phyloP scores from a whole-genome alignment of 2,329 filamentous ascomycete genomes.

The Fusarium azukiicola region DNA sequence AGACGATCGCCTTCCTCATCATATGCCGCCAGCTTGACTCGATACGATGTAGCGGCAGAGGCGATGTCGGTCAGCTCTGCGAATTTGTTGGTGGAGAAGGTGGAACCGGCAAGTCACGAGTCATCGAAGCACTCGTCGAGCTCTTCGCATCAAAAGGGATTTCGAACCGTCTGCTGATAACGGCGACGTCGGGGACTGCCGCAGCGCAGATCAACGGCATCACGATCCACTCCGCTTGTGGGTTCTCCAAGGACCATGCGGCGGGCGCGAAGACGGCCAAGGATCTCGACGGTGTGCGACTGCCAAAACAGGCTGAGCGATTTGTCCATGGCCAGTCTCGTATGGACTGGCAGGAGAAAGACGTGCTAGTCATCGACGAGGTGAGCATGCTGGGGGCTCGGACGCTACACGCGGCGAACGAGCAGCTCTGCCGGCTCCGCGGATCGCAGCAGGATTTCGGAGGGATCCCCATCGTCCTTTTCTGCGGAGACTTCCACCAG shows the following conservation, averaged over 20 bases:
- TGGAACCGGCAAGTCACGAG: conserved; percentile 20
- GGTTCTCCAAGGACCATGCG: not conserved
- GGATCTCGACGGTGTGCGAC: too few relatives aligned
- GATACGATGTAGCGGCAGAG: not conserved
- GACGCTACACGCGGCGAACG: not conserved
- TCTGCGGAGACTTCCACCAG: conserved; percentile 28
- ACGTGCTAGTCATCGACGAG: not conserved
- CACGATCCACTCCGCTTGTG: too few relatives aligned
- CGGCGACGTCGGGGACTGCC: conserved; percentile 23
- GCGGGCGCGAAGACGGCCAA: too few relatives aligned
- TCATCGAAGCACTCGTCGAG: not conserved
- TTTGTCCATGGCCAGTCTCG: too few relatives aligned
- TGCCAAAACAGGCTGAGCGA: too few relatives aligned
- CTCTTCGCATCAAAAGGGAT: not conserved
- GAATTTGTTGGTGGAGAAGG: conserved; percentile 15
- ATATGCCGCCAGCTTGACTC: conserved; percentile 9
- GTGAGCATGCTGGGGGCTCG: not conserved
- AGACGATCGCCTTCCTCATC: not conserved
- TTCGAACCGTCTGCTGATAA: conserved; percentile 6
- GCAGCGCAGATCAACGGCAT: not conserved
- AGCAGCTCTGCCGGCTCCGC: not conserved
- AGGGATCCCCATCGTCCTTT: conserved; percentile 23
- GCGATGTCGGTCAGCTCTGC: not conserved
- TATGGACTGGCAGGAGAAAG: not conserved
- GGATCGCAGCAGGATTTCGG: conserved; percentile 9